Evolutionary conservation across 2,329 filamentous ascomycete species (phyloP).

Genomic region (Colletotrichum sp.): DNA sequence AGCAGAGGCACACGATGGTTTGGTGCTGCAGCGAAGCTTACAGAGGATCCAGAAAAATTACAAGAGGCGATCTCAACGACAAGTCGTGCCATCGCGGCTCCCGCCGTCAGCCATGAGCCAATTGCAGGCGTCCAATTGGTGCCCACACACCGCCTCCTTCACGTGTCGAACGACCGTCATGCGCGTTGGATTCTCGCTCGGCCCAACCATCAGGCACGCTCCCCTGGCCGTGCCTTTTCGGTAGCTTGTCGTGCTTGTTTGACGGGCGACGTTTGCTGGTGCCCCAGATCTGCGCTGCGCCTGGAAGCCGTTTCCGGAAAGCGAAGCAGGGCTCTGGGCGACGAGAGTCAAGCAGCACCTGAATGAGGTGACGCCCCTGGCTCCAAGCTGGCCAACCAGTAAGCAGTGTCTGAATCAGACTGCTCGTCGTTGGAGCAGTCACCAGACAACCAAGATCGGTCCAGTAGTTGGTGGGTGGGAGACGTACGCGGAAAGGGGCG

Average conservation of each 20-base stretch:
- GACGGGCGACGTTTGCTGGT: neutral
- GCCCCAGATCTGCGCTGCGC: neutral
- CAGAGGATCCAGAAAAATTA: constrained; percentile 13
- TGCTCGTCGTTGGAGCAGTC: neutral
- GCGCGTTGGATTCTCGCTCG: constrained; percentile 8
- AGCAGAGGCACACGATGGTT: neutral
- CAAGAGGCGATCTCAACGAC: constrained; percentile 19
- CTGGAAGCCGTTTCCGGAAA: neutral
- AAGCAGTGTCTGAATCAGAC: neutral
- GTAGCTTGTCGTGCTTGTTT: neutral
- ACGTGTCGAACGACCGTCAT: constrained; percentile 21
- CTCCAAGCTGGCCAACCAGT: neutral
- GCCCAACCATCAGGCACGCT: neutral
- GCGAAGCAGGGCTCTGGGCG: neutral
- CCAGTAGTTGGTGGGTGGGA: neutral
- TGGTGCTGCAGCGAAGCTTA: neutral
- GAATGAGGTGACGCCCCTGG: neutral
- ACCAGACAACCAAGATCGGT: neutral
- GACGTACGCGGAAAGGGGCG: neutral
- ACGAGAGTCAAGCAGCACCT: neutral
- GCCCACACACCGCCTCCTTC: constrained; percentile 20
- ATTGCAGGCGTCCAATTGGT: constrained; percentile 1
- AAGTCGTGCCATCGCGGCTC: constrained; percentile 19
- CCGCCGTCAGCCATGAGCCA: constrained; percentile 5
- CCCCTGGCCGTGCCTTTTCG: neutral